Base-by-base conservation (phyloP, 177 flowering plant genomes). In the Telopea speciosissima region DNA sequence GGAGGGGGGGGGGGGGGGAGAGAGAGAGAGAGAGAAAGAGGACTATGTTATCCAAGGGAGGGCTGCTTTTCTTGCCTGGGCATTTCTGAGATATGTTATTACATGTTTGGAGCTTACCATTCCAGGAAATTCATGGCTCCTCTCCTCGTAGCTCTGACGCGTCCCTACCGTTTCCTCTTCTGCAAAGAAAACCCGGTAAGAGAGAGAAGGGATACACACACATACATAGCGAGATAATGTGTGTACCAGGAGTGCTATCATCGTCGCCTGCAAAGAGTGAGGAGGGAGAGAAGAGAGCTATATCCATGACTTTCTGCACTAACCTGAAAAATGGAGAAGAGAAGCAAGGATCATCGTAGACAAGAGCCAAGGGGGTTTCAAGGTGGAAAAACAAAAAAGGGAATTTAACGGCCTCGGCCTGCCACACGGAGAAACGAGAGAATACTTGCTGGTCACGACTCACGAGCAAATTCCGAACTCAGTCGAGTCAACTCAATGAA, bases 221-320 rank as follows among this genome's bases (percentile, higher is more conserved):
- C 8, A 36, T 4, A 36, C 8, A 33, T 3, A 52, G 72, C 68
- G 62, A 62, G 69, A 71, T 74, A 73, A 68, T 70, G 54, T 42
- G 81, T 68, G 26, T 66, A 83, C 87, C 82, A 40, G 81, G 59
- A 49, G 81, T 72, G 75, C 67, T 54, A 33, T 74, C 85, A 49
- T 80, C 85, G 26, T 79, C 81, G 60, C 79, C 81, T 58, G 78
- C 83, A 74, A 92, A 90, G 67, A 90, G 89, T 3, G 92, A 89
- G 33, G 96, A 89, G 0, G 97, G 89, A 16, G 97, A 92, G 86
- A 92, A 92, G 49, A 92, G 85, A 45, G 97, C 96, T 10, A 81
- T 86, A 78, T 92, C 97, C 97, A 90, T 91, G 24, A 36, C 54
- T 16, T 49, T 49, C 54, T 16, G 54, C 54, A 49, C 14, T 49